Evolutionary conservation across 2,329 filamentous ascomycete species (phyloP), one percentile per base, ranked within the genome.

Genomic region (Fusarium sp.): DNA sequence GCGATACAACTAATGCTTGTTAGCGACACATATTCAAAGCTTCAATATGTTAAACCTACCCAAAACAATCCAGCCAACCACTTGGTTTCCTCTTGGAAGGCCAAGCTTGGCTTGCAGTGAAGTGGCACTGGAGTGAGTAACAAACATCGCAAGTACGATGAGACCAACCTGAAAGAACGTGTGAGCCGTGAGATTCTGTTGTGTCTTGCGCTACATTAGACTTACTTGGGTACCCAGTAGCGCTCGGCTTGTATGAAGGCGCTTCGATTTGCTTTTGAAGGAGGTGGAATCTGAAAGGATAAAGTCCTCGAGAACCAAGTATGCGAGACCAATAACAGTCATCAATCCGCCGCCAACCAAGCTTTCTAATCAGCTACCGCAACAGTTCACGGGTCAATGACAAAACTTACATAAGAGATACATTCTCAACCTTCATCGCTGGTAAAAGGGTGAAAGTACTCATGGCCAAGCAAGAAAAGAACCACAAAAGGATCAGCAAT

Each of bases 401-500:
- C 11, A 4, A 6, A 17, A 30, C 88, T 78, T 84, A 95, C 91
- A 97, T 94, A 30, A 93, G 84, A 60, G 84, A 86, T 7, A 94
- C 79, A 74, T 92, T 89, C 78, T 99, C 97, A 2, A 89, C 84
- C 80, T 98, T 99, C 80, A 93, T 91, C 4, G 93, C 96, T 2
- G 93, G 92, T 3, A 99, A 85, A 17, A 98, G 82, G 1, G 96
- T 99, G 77, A 99, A 99, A 5, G 88, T 87, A 79, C 95, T 96
- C 94, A 98, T 97, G 7, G 91, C 83, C 4, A 91, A 73, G 80
- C 95, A 98, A 7, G 93, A 92, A 40, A 91, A 75, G 12, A 88
- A 86, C 96, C 96, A 99, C 1, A 90, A 89, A 0, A 84, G 81
- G 56, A 89, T 88, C 5, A 97, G 85, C 7, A 87, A 77, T 15